Base-by-base conservation (phyloP, 192 early-diverging fungal genomes). In the Nowakowskiella sp. region DNA sequence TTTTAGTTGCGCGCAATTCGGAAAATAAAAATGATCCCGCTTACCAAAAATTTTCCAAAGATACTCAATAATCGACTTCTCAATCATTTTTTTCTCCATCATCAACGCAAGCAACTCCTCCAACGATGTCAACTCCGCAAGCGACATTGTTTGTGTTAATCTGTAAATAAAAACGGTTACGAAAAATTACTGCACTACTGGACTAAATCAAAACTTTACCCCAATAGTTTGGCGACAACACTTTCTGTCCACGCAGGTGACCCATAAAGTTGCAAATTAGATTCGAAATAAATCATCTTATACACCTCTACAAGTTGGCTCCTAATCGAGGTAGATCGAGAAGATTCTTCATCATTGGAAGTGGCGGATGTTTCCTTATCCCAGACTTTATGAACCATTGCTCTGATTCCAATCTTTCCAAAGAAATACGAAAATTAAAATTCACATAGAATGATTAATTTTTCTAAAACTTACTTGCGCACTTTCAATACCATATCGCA, bases 341-440 rank as follows among this genome's bases (percentile, higher is more conserved):
- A 10, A 13, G 13, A 13, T 13, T 13, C 47, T 39, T 47, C 19
- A 39, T 39, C 13, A 47, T 39, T 47, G 13, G 47, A 13, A 6
- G 62, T 57, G 28, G 67, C 61, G 10, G 58, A 60, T 26, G 65
- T 58, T 47, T 80, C 77, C 50, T 77, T 81, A 39, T 77, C 74
- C 80, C 80, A 99, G 19, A 99, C 85, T 42, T 97, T 85, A 63
- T 97, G 94, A 7, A 93, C 77, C 94, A 99, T 99, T 56, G 80
- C 84, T 33, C 83, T 77, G 46, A 97, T 83, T 29, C 94, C 96
- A 23, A 83, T 85, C 75, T 89, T 53, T 1, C 49, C 43, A 61
- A 16, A 33, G 33, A n/a, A 6, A 16, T 25, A n/a, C 8, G 6
- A 27, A 21, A 16, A 47, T 23, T n/a, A 3, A 42, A 23, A 24